Evolutionary conservation across 306 rosid genomes (phyloP).

Genomic region (Vigna angularis): DNA sequence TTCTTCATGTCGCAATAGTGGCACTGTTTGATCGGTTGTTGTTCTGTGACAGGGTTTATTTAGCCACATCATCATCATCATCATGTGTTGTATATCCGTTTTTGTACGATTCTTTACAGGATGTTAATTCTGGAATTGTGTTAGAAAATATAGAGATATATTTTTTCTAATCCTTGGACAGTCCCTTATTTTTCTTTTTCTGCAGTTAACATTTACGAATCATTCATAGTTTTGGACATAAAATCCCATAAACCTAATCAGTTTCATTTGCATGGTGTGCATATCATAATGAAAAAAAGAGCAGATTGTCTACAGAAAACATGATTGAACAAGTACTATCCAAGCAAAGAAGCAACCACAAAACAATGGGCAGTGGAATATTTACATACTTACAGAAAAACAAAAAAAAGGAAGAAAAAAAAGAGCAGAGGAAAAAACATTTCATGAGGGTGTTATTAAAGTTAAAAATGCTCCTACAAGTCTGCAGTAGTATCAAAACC

Average conservation of each 20-base stretch:
- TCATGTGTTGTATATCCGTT: conserved; percentile 18
- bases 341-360: conserved; percentile 37
- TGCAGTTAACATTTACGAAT: background rate
- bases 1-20: conserved; percentile 53
- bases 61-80: background rate
- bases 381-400: conserved; percentile 56
- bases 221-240: background rate
- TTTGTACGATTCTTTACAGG: conserved; percentile 41
- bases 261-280: background rate
- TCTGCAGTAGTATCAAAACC: conserved; percentile 59
- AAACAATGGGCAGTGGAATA: conserved; percentile 64
- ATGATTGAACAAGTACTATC: background rate
- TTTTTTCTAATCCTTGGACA: background rate
- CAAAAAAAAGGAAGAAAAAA: conserved; percentile 23
- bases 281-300: background rate
- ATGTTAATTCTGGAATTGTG: background rate
- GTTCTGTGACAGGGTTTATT: background rate
- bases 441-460: conserved; percentile 50
- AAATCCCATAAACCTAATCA: background rate
- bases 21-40: conserved; percentile 28
- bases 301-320: background rate
- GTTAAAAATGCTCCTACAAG: conserved; percentile 54
- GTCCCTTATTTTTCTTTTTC: background rate
- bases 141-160: conserved; percentile 18
- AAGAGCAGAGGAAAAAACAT: background rate